These are phyloP conservation scores for Phialemonium atrogriseum DNA, from an alignment of 2,329 filamentous ascomycete genomes.

Conservation along the genomic window DNA sequence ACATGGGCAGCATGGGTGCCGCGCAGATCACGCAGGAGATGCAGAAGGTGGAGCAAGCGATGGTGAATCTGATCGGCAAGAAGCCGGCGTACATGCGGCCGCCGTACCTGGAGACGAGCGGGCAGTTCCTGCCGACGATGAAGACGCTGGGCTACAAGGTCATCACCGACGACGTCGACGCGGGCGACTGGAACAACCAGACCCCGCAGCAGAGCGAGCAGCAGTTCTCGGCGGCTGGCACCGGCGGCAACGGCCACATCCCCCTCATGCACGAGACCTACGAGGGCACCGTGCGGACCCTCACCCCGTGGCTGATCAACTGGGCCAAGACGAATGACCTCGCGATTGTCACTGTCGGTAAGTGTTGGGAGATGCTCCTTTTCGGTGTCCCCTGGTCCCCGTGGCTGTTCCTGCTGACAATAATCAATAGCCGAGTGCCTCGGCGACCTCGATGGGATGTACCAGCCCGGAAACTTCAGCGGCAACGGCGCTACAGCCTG, in stretches of 20 bases:
- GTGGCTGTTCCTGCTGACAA: not conserved
- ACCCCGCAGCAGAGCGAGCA: conserved; percentile 42
- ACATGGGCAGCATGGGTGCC: conserved; percentile 30
- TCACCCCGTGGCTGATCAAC: conserved; percentile 41
- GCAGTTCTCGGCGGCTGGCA: conserved; percentile 36
- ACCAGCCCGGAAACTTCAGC: conserved; percentile 30
- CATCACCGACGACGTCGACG: conserved; percentile 53
- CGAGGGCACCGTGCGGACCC: conserved; percentile 34
- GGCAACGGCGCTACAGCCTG: conserved; percentile 5
- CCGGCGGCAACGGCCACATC: conserved; percentile 40
- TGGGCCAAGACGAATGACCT: conserved; percentile 41
- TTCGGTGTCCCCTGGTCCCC: not conserved
- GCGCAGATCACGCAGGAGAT: conserved; percentile 37
- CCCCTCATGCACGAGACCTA: conserved; percentile 51
- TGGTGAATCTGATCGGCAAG: conserved; percentile 39
- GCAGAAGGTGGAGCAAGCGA: conserved; percentile 39
- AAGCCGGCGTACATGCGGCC: conserved; percentile 43
- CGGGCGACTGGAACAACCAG: conserved; percentile 51
- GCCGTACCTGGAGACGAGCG: conserved; percentile 39
- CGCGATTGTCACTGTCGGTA: conserved; percentile 41
- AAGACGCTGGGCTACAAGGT: conserved; percentile 46
- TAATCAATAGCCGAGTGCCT: conserved; percentile 30
- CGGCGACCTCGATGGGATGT: conserved; percentile 29
- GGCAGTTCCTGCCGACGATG: conserved; percentile 32
- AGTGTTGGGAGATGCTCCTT: too few species aligned